Evolutionary conservation across 2,329 filamentous ascomycete species (phyloP).

Genomic region (Cryphonectria radicalis): DNA sequence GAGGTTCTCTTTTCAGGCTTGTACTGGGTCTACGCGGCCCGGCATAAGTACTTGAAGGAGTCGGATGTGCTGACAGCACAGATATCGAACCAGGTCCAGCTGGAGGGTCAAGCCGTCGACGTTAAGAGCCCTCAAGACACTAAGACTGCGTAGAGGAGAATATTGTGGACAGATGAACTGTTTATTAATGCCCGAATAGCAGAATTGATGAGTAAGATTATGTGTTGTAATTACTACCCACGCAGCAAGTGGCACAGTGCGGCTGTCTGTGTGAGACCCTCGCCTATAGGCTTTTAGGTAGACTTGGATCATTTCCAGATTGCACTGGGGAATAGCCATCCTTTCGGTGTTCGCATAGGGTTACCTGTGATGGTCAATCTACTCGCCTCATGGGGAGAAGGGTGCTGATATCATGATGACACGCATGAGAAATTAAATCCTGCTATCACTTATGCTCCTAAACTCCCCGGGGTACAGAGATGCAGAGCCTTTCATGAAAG

Average conservation of each 20-base stretch:
- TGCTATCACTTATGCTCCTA: too few species aligned
- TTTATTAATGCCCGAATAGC: background rate
- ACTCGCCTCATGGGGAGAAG: too few species aligned
- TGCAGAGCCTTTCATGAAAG: too few species aligned
- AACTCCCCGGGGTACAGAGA: too few species aligned
- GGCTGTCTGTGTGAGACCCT: too few species aligned
- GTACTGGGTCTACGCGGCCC: slow-evolving; percentile 12
- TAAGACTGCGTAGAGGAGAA: background rate
- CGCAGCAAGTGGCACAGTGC: background rate
- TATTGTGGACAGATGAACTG: background rate
- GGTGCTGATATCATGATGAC: too few species aligned
- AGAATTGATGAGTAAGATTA: background rate
- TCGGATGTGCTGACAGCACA: background rate
- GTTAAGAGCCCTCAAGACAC: background rate
- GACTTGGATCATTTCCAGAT: too few species aligned
- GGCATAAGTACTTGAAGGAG: slow-evolving; percentile 12
- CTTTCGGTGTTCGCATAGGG: too few species aligned
- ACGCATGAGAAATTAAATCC: too few species aligned
- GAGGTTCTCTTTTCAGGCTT: slow-evolving; percentile 5
- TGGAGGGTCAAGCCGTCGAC: slow-evolving; percentile 1
- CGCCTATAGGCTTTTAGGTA: too few species aligned
- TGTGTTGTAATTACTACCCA: background rate
- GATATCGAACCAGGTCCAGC: background rate
- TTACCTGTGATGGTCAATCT: too few species aligned
- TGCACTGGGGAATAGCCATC: too few species aligned